Evolutionary conservation across 345 rosid genomes (phyloP).

Genomic region (Orychophragmus violaceus): DNA sequence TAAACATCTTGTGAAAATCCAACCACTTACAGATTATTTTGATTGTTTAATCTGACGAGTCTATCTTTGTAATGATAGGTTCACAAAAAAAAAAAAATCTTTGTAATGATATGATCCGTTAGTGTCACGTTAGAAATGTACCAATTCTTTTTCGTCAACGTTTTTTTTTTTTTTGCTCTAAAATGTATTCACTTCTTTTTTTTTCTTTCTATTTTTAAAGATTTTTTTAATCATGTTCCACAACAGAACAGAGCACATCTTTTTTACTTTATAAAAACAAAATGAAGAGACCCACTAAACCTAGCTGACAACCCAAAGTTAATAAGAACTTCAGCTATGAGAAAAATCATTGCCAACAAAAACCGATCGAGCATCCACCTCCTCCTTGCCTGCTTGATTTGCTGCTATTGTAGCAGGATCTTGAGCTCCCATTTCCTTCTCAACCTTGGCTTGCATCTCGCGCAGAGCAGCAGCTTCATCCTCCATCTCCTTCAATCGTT

Average conservation of each 20-base stretch:
- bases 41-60: neutral
- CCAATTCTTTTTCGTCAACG: neutral
- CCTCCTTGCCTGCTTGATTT: slow-evolving; percentile 67
- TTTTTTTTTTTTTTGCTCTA: slow-evolving; percentile 2
- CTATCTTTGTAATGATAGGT: neutral
- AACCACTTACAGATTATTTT: neutral
- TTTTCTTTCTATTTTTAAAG: neutral
- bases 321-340: slow-evolving; percentile 48
- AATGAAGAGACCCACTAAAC: slow-evolving; percentile 35
- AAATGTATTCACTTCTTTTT: slow-evolving; percentile 1
- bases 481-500: slow-evolving; percentile 90
- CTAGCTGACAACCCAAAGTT: slow-evolving; percentile 40
- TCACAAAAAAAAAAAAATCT: no score
- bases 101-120: no score
- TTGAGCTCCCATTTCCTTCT: slow-evolving; percentile 94
- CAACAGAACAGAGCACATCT: slow-evolving; percentile 26
- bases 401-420: slow-evolving; percentile 65
- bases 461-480: slow-evolving; percentile 97
- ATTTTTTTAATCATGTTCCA: slow-evolving; percentile 22
- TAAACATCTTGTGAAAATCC: neutral
- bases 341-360: slow-evolving; percentile 85
- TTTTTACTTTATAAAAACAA: neutral
- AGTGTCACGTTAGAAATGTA: no score
- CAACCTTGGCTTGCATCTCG: slow-evolving; percentile 97
- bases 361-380: slow-evolving; percentile 70